Evolutionary conservation across 352 stramenopile species (phyloP), one percentile per base, ranked within the genome.

Genomic region (Phytopythium oedochilum): DNA sequence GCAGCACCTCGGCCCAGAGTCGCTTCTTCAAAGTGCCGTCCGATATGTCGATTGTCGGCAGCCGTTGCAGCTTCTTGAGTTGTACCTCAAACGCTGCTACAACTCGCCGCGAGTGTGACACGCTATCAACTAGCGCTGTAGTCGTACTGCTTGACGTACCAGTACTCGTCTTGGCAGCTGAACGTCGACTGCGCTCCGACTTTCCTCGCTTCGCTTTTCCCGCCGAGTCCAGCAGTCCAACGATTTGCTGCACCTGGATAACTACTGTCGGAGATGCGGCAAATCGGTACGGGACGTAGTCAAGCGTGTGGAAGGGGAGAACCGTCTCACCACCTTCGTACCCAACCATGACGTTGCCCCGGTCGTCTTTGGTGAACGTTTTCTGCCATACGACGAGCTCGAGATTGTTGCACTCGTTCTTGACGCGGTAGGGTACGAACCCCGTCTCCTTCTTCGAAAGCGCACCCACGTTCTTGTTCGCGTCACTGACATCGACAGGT

Each of bases 311-410:
- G 49, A 92, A 91, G 29, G 84, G 84, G 20, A 86, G 71, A 12
- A 94, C 75, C 9, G 63, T 63, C 20, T 92, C 81, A 17, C 76
- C 73, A 25, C 81, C 81, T 70, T 89, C 82, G 51, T 76, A 94
- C 1, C 70, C 61, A 32, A 80, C 63, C 5, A 55, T 61, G 6
- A 78, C 29, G 29, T 74, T 78, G 18, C 71, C 73, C 18, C 67
- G 77, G 20, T 68, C 73, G 45, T 89, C 76, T 32, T 69, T 78
- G 25, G 75, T 65, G 26, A 86, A 48, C 15, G 75, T 89, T 55
- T 90, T 89, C 47, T 94, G 84, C 84, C 84, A 94, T 28, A 94
- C 74, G 34, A 92, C 60, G 5, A 92, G 62, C 35, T 85, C 78
- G 25, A 90, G 69, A 18, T 81, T 80, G 36, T 72, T 89, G 53